phyloP scores from a whole-genome alignment of 352 stramenopile genomes.

The Thalassiosira hispida region DNA sequence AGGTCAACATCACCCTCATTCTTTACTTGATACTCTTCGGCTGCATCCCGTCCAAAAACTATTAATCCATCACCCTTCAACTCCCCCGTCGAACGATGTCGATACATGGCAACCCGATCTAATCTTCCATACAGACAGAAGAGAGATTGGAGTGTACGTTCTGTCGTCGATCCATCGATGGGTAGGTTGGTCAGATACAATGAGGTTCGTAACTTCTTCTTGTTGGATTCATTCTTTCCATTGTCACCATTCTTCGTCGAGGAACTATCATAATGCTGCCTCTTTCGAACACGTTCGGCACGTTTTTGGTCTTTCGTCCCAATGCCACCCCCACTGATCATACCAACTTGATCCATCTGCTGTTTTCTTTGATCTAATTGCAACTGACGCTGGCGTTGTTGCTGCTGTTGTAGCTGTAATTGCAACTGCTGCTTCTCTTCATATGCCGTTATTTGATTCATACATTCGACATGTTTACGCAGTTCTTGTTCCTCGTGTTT shows the following conservation, averaged over 20 bases:
- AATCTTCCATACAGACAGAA: conserved; percentile 72
- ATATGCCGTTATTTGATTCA: conserved; percentile 54
- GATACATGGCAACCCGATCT: conserved; percentile 75
- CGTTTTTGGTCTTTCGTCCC: conserved; percentile 56
- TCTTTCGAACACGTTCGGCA: conserved; percentile 43
- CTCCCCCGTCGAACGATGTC: conserved; percentile 54
- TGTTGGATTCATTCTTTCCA: neutral
- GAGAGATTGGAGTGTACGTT: conserved; percentile 58
- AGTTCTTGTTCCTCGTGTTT: conserved; percentile 61
- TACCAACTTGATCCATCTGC: conserved; percentile 18
- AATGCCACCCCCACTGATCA: conserved; percentile 65
- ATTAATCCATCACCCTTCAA: conserved; percentile 79
- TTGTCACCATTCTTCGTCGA: conserved; percentile 1
- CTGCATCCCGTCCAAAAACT: conserved; percentile 61
- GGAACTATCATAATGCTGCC: conserved; percentile 12
- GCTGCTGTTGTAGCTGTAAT: conserved; percentile 41
- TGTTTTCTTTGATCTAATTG: conserved; percentile 24
- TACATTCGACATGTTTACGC: conserved; percentile 50
- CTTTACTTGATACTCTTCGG: conserved; percentile 11
- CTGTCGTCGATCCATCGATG: conserved; percentile 38
- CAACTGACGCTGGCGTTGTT: conserved; percentile 35
- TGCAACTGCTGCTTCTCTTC: conserved; percentile 51
- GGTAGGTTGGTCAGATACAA: conserved; percentile 52
- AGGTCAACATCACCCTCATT: conserved; percentile 39
- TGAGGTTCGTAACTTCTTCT: conserved; percentile 20